A percentile compares a stretch with the other conserved stretches of the same genome.
These are phyloP conservation scores for Inonotus obliquus DNA, from an alignment of 1,284 basidiomycete genomes.

Conservation along the genomic window DNA sequence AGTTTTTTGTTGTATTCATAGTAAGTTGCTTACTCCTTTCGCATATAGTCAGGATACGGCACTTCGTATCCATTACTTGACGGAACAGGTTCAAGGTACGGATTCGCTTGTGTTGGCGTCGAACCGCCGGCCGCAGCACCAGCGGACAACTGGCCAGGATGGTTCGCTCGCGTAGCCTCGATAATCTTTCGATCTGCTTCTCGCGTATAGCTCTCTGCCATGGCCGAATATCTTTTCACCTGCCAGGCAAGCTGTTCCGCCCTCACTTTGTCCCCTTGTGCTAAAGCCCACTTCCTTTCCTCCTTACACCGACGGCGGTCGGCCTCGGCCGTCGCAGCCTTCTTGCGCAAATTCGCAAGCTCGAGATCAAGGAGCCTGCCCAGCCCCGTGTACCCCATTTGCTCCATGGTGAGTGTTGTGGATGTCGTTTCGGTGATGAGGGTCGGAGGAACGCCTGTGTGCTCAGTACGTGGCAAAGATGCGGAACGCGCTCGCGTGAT, in stretches of 20 bases:
- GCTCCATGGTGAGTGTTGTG: conserved; percentile 54
- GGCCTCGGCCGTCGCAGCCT: conserved; percentile 73
- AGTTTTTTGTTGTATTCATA: not conserved
- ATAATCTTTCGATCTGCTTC: conserved; percentile 71
- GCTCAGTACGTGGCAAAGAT: conserved; percentile 22
- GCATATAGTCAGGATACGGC: conserved; percentile 4
- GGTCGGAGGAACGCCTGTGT: conserved; percentile 3
- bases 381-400: conserved; percentile 32
- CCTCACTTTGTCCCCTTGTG: conserved; percentile 66
- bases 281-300: conserved; percentile 77
- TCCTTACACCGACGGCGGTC: conserved; percentile 77
- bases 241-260: conserved; percentile 77
- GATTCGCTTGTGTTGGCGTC: not conserved
- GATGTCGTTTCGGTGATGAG: conserved; percentile 30
- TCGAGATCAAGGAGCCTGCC: conserved; percentile 35
- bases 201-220: conserved; percentile 73
- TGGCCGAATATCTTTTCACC: conserved; percentile 68
- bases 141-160: conserved; percentile 2
- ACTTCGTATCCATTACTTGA: not conserved
- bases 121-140: not conserved
- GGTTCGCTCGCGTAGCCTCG: conserved; percentile 31
- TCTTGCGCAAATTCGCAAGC: conserved; percentile 66
- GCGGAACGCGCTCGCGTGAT: conserved; percentile 1
- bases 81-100: not conserved
- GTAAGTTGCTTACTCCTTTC: conserved; percentile 4